These are phyloP conservation scores for Exidia glandulosa DNA, from an alignment of 768 basidiomycete species.

Conservation along the genomic window DNA sequence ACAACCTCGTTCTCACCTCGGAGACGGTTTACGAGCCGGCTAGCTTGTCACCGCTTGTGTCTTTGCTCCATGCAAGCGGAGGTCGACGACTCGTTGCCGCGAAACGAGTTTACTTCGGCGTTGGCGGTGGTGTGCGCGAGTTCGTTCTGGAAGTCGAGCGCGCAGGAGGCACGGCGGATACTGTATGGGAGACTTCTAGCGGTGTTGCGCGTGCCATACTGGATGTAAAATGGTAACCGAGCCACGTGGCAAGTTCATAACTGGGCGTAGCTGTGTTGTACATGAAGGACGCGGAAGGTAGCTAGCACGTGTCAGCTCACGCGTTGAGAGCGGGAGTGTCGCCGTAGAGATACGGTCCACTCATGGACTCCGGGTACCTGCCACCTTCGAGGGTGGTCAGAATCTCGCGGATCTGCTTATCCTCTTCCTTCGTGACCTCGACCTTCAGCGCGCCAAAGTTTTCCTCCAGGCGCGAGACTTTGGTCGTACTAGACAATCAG, in stretches of 20 bases:
- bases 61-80: not conserved
- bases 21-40: constrained; percentile 56
- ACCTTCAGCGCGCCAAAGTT: constrained; percentile 28
- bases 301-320: too few species aligned
- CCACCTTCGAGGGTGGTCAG: not conserved
- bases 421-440: constrained; percentile 24
- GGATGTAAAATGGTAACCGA: not conserved
- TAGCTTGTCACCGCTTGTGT: constrained; percentile 16
- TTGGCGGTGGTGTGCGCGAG: constrained; percentile 76
- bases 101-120: constrained; percentile 90
- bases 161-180: constrained; percentile 30
- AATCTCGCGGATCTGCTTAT: constrained; percentile 26
- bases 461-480: constrained; percentile 23
- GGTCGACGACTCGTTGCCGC: constrained; percentile 65
- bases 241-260: too few species aligned
- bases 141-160: constrained; percentile 50
- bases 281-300: too few species aligned
- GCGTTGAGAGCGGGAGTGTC: not conserved
- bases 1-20: constrained; percentile 73
- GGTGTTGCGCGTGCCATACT: not conserved
- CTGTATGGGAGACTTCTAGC: constrained; percentile 44
- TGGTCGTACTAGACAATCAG: not conserved
- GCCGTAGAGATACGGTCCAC: not conserved
- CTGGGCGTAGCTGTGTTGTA: too few species aligned
- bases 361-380: not conserved